Conservation (phyloP, 78 protist species). For the Protostelium mycophagum region DNA sequence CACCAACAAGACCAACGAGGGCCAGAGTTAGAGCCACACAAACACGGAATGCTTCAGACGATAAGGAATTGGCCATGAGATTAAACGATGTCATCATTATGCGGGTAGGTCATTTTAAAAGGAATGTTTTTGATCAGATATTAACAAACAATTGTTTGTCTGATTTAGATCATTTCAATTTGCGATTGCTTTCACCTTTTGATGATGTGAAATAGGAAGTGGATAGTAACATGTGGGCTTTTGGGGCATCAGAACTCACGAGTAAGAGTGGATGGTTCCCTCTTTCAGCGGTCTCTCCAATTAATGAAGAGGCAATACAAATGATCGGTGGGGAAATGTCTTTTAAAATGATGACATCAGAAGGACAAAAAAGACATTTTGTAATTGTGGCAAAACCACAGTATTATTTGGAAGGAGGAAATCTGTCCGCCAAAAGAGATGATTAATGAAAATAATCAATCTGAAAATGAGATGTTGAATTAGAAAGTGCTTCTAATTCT, state of each 20-base stretch:
- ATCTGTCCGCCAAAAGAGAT: too few relatives aligned
- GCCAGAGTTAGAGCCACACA: not conserved
- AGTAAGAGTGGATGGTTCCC: not conserved
- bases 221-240: not conserved
- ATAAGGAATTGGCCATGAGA: not conserved
- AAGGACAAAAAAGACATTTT: too few relatives aligned
- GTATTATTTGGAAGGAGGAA: too few relatives aligned
- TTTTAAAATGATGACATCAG: not conserved
- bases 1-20: not conserved
- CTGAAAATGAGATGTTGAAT: too few relatives aligned
- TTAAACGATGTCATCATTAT: not conserved
- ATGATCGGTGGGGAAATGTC: not conserved
- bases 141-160: too few relatives aligned
- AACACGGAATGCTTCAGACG: not conserved
- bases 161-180: too few relatives aligned
- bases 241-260: not conserved
- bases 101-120: not conserved
- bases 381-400: too few relatives aligned
- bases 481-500: too few relatives aligned
- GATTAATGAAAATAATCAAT: too few relatives aligned
- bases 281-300: not conserved
- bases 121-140: not conserved
- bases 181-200: too few relatives aligned
- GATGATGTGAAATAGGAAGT: not conserved
- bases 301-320: not conserved